Base-by-base conservation (phyloP, 495 filamentous ascomycete species). In the Xylaria grammica region DNA sequence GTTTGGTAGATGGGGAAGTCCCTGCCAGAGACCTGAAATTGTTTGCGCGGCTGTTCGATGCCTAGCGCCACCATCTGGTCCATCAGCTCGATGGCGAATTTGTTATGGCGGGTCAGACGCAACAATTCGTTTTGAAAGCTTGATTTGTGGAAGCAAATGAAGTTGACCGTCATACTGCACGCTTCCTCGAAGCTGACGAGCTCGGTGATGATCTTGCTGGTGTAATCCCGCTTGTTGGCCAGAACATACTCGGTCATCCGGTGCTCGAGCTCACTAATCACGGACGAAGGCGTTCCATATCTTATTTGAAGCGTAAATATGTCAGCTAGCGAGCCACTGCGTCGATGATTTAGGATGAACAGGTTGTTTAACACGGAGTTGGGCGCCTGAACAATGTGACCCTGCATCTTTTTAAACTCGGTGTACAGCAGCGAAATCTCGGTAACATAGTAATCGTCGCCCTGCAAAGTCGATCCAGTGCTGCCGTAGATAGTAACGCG, bases 341-440 rank as follows among this genome's bases (percentile, higher is more conserved):
- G 89, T 4, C 94, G 87, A 78, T 96, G 93, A 74, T 98, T 97
- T 20, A 97, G 88, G 62, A 98, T 95, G 74, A 97, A 97, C 7
- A 98, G 85, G 0, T 87, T 91, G 71, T 97, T 98, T 27, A 98
- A 84, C 55, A 97, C 89, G 60, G 89, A 94, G 82, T 98, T 98
- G 4, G 95, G 95, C 0, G 94, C 95, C 74, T 98, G 94, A 3
- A 98, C 94, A 15, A 97, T 87, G 66, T 97, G 93, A 13, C 94
- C 94, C 72, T 97, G 89, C 89, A 97, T 93, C 79, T 97, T 98
- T 80, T 97, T 97, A 81, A 97, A 97, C 71, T 97, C 95, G 29
- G 95, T 97, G 71, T 93, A 97, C 10, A 99, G 85, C n/a, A 98
- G 81, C 8, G 93, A 90, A 48, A 97, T 94, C 67, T 97, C 91